phyloP scores from a whole-genome alignment of 2,329 filamentous ascomycete species.

The Diplodia sapinea region DNA sequence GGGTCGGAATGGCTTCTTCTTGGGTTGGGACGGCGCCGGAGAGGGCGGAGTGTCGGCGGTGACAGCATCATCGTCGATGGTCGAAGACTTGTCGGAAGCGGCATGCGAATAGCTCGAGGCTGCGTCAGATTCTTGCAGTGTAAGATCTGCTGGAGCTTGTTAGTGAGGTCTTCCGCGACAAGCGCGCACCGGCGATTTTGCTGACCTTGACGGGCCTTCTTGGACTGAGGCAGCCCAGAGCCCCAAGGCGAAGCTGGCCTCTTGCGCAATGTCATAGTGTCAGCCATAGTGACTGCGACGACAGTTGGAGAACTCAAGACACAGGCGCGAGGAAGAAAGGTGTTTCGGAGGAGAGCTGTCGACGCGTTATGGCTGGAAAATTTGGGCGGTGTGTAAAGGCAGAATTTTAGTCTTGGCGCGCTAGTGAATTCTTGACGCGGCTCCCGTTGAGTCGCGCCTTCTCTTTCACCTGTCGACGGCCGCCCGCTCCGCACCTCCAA shows the following conservation, averaged over 20 bases:
- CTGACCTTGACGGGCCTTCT: slow-evolving; percentile 41
- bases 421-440: slow-evolving; percentile 29
- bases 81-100: slow-evolving; percentile 1
- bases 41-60: slow-evolving; percentile 38
- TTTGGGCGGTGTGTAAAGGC: slow-evolving; percentile 19
- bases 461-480: slow-evolving; percentile 21
- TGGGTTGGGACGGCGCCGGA: slow-evolving; percentile 6
- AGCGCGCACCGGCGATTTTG: neutral
- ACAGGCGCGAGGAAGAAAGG: neutral
- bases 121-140: slow-evolving; percentile 9
- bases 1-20: slow-evolving; percentile 55
- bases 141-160: neutral
- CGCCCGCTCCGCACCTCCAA: neutral
- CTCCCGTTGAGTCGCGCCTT: slow-evolving; percentile 16
- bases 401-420: slow-evolving; percentile 9
- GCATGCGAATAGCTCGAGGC: neutral
- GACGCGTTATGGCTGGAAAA: slow-evolving; percentile 13
- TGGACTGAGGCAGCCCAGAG: slow-evolving; percentile 31
- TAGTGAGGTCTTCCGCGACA: slow-evolving; percentile 16
- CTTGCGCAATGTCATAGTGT: slow-evolving; percentile 12
- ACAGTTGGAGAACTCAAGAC: neutral
- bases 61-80: slow-evolving; percentile 7
- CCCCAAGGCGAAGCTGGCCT: slow-evolving; percentile 6
- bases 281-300: slow-evolving; percentile 3
- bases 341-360: slow-evolving; percentile 1